Evolutionary conservation across 495 filamentous ascomycete species (phyloP).

Genomic region (Niebla homalea): DNA sequence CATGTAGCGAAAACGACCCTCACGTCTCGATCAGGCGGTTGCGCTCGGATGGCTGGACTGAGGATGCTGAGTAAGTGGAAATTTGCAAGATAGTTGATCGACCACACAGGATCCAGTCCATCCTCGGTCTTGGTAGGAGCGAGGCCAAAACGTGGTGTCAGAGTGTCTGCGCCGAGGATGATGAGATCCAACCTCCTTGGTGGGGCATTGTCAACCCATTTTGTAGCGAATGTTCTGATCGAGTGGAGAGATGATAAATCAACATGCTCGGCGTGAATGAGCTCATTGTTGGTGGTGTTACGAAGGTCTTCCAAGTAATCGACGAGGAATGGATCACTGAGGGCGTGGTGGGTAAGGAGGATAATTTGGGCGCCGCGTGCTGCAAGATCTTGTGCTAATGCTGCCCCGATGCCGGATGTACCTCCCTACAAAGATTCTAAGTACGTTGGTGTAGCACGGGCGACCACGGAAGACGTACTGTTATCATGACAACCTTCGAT

Average conservation of each 20-base stretch:
- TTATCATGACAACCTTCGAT: conserved; percentile 84
- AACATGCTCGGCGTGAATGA: conserved; percentile 91
- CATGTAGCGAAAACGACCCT: conserved; percentile 79
- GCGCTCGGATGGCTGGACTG: conserved; percentile 71
- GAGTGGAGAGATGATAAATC: conserved; percentile 78
- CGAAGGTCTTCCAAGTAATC: conserved; percentile 89
- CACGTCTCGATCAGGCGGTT: conserved; percentile 88
- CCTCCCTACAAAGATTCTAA: conserved; percentile 48
- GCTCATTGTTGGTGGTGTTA: conserved; percentile 60
- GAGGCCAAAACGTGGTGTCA: conserved; percentile 48
- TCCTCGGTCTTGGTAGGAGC: conserved; percentile 46
- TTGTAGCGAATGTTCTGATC: conserved; percentile 88
- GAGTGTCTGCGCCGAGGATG: conserved; percentile 66
- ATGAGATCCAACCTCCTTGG: conserved; percentile 88
- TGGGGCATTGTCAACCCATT: conserved; percentile 93
- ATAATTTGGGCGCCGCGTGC: conserved; percentile 78
- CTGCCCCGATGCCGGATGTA: conserved; percentile 84
- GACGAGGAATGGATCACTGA: conserved; percentile 72
- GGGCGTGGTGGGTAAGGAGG: conserved; percentile 69
- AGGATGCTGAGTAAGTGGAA: conserved; percentile 89
- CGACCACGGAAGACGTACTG: conserved; percentile 32
- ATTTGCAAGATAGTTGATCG: conserved; percentile 87
- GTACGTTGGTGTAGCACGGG: neutral
- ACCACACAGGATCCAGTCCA: conserved; percentile 79
- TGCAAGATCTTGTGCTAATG: conserved; percentile 60